phyloP scores from a whole-genome alignment of 768 basidiomycete species.

The Leccinum aurantiacum region DNA sequence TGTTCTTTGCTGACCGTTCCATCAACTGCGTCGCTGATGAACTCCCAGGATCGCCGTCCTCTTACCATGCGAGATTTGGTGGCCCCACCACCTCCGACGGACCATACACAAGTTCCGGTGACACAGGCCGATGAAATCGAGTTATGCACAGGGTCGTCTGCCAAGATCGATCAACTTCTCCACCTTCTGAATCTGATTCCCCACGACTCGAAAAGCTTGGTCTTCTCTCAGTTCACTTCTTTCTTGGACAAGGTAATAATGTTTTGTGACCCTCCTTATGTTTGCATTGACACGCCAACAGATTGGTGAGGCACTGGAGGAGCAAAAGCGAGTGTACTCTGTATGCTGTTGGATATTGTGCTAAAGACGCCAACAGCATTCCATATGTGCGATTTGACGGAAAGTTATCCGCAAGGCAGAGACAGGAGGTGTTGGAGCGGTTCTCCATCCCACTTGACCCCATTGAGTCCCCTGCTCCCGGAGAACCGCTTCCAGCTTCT shows the following conservation, averaged over 20 bases:
- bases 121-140: constrained; percentile 41
- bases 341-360: background rate
- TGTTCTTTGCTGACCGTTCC: background rate
- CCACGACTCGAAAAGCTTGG: constrained; percentile 71
- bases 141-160: constrained; percentile 60
- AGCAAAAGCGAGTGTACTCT: constrained; percentile 50
- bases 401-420: constrained; percentile 74
- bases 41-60: constrained; percentile 64
- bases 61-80: constrained; percentile 56
- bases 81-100: constrained; percentile 62
- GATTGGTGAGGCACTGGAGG: constrained; percentile 70
- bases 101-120: constrained; percentile 62
- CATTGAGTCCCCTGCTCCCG: constrained; percentile 21
- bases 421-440: constrained; percentile 72
- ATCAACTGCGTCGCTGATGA: background rate
- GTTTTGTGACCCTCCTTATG: background rate
- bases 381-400: constrained; percentile 83
- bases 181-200: constrained; percentile 71
- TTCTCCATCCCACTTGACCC: constrained; percentile 70
- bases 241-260: constrained; percentile 71
- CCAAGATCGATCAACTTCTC: constrained; percentile 82
- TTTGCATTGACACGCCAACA: constrained; percentile 28
- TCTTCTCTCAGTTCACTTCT: constrained; percentile 88
- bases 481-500: constrained; percentile 16
- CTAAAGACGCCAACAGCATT: constrained; percentile 47